Evolutionary conservation across 371 early-diverging fungal species (phyloP).

Genomic region (Phascolomyces articulosus): DNA sequence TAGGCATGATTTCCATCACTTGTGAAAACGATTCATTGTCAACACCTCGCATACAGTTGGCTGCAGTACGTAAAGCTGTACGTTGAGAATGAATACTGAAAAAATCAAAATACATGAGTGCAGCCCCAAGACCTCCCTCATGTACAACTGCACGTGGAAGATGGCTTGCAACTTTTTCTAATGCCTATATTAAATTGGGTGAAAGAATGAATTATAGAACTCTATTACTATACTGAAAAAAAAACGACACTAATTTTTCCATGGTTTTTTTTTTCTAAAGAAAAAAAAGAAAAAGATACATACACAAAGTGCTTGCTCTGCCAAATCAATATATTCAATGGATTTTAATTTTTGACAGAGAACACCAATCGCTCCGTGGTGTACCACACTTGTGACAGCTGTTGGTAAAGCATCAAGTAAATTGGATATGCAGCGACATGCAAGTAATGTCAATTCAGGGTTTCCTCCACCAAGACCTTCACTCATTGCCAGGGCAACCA

Average conservation of each 20-base stretch:
- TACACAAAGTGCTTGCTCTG: slow-evolving; percentile 84
- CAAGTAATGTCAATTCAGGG: slow-evolving; percentile 81
- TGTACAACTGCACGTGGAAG: slow-evolving; percentile 74
- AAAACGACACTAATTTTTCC: too few species aligned
- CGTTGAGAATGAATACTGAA: slow-evolving; percentile 87
- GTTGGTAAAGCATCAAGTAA: slow-evolving; percentile 88
- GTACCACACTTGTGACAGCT: slow-evolving; percentile 63
- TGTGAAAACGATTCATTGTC: slow-evolving; percentile 59
- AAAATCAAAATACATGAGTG: slow-evolving; percentile 89
- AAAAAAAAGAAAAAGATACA: neutral
- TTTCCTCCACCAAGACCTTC: slow-evolving; percentile 53
- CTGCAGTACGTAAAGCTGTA: slow-evolving; percentile 78
- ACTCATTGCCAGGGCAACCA: slow-evolving; percentile 49
- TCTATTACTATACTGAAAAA: too few species aligned
- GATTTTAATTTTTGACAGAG: slow-evolving; percentile 79
- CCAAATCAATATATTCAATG: slow-evolving; percentile 91
- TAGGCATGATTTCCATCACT: slow-evolving; percentile 73
- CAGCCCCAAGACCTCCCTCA: slow-evolving; percentile 79
- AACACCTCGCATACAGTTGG: slow-evolving; percentile 76
- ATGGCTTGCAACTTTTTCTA: slow-evolving; percentile 78
- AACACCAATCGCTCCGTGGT: slow-evolving; percentile 72
- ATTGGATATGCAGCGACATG: slow-evolving; percentile 88
- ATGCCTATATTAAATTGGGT: too few species aligned
- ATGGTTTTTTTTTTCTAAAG: neutral
- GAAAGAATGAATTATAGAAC: too few species aligned